Evolutionary conservation across 805 yeast species (phyloP), one percentile per base, ranked within the genome.

Genomic region (Schwanniomyces sp.): DNA sequence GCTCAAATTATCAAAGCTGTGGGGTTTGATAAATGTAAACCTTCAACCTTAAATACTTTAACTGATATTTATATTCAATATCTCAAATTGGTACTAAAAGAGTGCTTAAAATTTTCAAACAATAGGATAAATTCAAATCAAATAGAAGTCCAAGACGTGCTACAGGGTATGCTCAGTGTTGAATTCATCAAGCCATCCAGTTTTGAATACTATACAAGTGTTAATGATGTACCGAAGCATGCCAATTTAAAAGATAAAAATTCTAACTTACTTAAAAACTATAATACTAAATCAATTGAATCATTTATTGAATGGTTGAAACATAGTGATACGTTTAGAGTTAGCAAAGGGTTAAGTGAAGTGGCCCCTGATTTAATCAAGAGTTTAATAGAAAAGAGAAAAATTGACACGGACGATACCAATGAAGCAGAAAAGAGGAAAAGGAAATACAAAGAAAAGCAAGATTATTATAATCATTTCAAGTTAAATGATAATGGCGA

Each of bases 21-120:
- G 27, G 99, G 99, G 0, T 89, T 91, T 58, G 96, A 89, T 51
- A 78, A 83, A 56, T 83, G 91, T 52, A 75, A 83, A 44, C 88
- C 92, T 7, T 73, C 81, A 7, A 79, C 86, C 1, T 72, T 92
- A 8, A 91, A 90, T 58, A 76, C 84, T 2, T 55, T 91, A n/a
- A 84, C 96, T 0, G 97, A 91, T 58, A 59, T 92, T 1, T 82
- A 86, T 60, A 69, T 87, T 14, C 77, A 86, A 48, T 85, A 84
- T 60, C 64, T 92, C 39, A 70, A 71, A 42, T 66, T 83, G 14
- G 59, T 92, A 17, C 64, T 83, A 1, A 54, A 66, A 10, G 81
- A 81, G 43, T 70, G 89, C 0, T 58, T 64, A 28, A 70, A 70
- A 44, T 71, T 82, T 45, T 78, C 89, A 0, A 70, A 74, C 17